A percentile compares a stretch with the other conserved stretches of the same genome.
Evolutionary conservation across 345 rosid species (phyloP).

Genomic region (Sisymbrium altissimum): DNA sequence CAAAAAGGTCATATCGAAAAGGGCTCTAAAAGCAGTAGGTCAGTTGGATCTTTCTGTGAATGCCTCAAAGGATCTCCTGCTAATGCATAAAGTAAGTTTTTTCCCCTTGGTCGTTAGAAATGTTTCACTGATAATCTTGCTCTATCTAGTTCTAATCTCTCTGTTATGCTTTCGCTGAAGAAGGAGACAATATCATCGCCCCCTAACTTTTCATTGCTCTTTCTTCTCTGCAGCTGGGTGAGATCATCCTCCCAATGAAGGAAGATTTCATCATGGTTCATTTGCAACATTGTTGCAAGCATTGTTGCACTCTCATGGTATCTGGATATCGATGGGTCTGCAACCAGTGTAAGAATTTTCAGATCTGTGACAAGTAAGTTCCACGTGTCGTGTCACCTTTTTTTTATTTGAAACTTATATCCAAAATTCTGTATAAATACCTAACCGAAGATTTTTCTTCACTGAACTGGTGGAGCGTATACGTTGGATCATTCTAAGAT

Average conservation of each 20-base stretch:
- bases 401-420: not conserved
- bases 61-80: conserved; percentile 89
- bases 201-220: not conserved
- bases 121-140: conserved; percentile 8
- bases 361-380: conserved; percentile 88
- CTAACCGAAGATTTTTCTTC: not conserved
- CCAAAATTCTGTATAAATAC: not conserved
- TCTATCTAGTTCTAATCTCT: not conserved
- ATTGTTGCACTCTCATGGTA: conserved; percentile 89
- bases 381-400: not conserved
- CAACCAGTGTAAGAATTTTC: conserved; percentile 85
- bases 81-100: conserved; percentile 87
- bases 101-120: not conserved
- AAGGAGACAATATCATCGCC: not conserved
- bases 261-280: conserved; percentile 99
- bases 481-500: conserved; percentile 1
- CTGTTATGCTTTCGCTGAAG: conserved; percentile 12
- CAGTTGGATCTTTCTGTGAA: conserved; percentile 92
- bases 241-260: conserved; percentile 95
- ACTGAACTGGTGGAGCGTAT: conserved; percentile 3
- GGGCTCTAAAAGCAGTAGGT: conserved; percentile 93
- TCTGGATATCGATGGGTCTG: conserved; percentile 88
- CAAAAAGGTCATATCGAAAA: conserved; percentile 88
- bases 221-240: conserved; percentile 74
- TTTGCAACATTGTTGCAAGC: conserved; percentile 86